Base-by-base conservation (phyloP, 2,329 filamentous ascomycete species). In the Nigrospora oryzae region DNA sequence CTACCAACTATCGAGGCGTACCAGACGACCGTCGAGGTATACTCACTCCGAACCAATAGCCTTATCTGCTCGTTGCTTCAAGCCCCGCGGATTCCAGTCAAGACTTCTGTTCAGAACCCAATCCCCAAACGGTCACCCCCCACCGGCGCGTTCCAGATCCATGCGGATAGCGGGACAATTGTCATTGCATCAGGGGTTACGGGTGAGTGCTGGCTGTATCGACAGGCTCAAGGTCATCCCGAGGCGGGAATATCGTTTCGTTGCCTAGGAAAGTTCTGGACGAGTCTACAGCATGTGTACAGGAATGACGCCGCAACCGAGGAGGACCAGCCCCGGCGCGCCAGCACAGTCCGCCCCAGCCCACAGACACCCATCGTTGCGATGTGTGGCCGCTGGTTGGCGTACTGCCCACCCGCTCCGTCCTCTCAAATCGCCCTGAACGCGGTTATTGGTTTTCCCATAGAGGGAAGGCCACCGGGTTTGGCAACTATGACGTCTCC, bases 181-280 rank as follows among this genome's bases (percentile, higher is more conserved):
- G 74, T 83, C 3, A 70, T 96, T 31, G 80, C 85, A 44, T 96
- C 89, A 41, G 89, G 89, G 3, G 67, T 75, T 17, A 95, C 88
- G 41, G 91, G 91, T 12, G 91, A 97, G 65, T 82, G 91, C 38
- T 95, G 86, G 74, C 70, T 95, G 8, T 97, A 77, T 54, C 68
- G 73, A 10, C 76, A 81, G 49, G 60, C 70, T 10, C 53, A 65
- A 11, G 59, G 65, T 44, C 57, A 63, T 1, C 64, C 66, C 39
- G 74, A 75, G 17, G 58, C 63, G 1, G 65, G 66, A 17, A 52
- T 67, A 38, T 58, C 63, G 14, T 83, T 75, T 60, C 70, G 65
- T 34, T 96, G 89, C 56, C 72, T 93, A 45, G 90, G 84, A 16
- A 98, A 98, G 66, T 69, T 94, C 15, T 98, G 93, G 93, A 96